Evolutionary conservation across 768 basidiomycete species (phyloP).

Genomic region (Neoboletus brunneissimus): DNA sequence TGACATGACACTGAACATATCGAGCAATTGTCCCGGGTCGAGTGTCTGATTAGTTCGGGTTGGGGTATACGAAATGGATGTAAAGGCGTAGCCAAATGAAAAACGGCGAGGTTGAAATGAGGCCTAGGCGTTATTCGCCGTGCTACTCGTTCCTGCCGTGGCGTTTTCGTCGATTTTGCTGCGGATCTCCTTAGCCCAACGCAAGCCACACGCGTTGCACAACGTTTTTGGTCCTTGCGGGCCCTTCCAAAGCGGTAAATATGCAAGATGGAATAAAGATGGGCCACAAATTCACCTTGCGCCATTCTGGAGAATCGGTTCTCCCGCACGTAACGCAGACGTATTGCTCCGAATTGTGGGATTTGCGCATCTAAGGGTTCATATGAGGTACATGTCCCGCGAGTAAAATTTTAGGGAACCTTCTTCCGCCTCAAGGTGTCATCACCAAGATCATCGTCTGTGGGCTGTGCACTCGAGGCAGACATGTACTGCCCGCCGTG

Average conservation of each 20-base stretch:
- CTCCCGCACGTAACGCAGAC: constrained; percentile 92
- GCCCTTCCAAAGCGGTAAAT: constrained; percentile 49
- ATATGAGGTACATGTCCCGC: constrained; percentile 1
- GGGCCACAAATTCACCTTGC: constrained; percentile 55
- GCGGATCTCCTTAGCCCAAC: constrained; percentile 82
- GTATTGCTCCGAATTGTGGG: constrained; percentile 58
- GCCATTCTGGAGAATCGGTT: constrained; percentile 97
- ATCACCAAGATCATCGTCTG: constrained; percentile 45
- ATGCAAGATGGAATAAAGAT: constrained; percentile 9
- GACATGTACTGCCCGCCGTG: constrained; percentile 18
- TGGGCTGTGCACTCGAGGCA: constrained; percentile 11
- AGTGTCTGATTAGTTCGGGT: constrained; percentile 5
- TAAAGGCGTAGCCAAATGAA: not conserved
- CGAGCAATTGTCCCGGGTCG: constrained; percentile 1
- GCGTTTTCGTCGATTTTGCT: constrained; percentile 38
- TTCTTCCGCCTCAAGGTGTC: constrained; percentile 62
- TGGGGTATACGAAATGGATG: constrained; percentile 1
- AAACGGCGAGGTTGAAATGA: not conserved
- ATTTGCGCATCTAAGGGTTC: constrained; percentile 35
- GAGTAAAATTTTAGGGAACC: constrained; percentile 33
- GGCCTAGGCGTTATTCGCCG: constrained; percentile 18
- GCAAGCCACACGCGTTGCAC: constrained; percentile 93
- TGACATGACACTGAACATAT: constrained; percentile 1
- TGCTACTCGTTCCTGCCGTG: constrained; percentile 21
- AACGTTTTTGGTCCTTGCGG: constrained; percentile 95